These are phyloP conservation scores for Lichina pygmaea DNA, from an alignment of 495 filamentous ascomycete genomes.

Conservation along the genomic window DNA sequence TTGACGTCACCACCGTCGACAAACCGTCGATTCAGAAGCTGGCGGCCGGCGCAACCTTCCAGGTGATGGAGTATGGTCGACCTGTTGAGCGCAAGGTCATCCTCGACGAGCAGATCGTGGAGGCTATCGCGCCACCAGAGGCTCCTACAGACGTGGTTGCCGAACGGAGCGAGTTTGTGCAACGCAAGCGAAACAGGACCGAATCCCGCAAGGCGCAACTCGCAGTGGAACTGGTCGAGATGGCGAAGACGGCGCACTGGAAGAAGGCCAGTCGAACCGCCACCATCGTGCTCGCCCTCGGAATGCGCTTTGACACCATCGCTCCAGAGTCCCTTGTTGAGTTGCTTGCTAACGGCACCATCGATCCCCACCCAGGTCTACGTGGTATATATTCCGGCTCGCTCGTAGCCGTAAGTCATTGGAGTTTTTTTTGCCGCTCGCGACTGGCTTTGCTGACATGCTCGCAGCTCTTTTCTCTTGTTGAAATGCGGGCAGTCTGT, in stretches of 20 bases:
- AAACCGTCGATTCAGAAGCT: constrained; percentile 85
- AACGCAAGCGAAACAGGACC: constrained; percentile 41
- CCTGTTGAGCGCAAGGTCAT: constrained; percentile 67
- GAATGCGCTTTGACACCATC: constrained; percentile 68
- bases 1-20: constrained; percentile 69
- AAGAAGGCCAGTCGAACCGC: constrained; percentile 77
- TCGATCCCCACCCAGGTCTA: constrained; percentile 72
- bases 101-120: constrained; percentile 42
- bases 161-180: constrained; percentile 39
- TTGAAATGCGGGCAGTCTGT: constrained; percentile 69
- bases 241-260: constrained; percentile 68
- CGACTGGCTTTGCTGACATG: not conserved
- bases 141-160: constrained; percentile 34
- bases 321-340: constrained; percentile 59
- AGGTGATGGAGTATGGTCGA: constrained; percentile 76
- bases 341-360: constrained; percentile 57
- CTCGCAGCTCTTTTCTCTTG: constrained; percentile 36
- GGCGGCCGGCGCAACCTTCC: constrained; percentile 51
- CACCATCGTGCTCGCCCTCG: constrained; percentile 68
- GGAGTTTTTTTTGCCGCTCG: not conserved
- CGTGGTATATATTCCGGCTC: constrained; percentile 56
- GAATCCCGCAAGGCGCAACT: constrained; percentile 62
- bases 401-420: constrained; percentile 24
- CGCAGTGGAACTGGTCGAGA: constrained; percentile 51
- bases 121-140: constrained; percentile 45